A percentile compares a stretch with the other conserved stretches of the same genome.
Conservation (phyloP, 257 asterid genomes). For the Ballota nigra region DNA sequence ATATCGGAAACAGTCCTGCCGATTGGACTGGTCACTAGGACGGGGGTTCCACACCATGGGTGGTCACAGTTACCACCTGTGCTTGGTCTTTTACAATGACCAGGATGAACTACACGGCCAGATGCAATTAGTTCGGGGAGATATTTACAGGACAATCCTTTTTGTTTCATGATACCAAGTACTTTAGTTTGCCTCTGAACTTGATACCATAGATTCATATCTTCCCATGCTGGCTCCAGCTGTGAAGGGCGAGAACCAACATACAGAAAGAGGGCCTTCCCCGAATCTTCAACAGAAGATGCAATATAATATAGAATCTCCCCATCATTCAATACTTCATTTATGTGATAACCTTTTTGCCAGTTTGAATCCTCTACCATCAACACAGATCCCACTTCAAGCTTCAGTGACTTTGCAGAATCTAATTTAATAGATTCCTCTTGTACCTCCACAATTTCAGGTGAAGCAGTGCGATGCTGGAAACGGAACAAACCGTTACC, state of each 20-base stretch:
- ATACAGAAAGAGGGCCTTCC: conserved; percentile 53
- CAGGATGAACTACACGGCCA: conserved; percentile 84
- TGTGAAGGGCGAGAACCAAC: conserved; percentile 92
- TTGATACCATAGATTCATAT: conserved; percentile 92
- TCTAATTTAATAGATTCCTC: conserved; percentile 62
- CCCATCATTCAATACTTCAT: conserved; percentile 62
- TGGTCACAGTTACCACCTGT: conserved; percentile 65
- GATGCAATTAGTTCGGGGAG: conserved; percentile 74
- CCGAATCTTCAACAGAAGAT: conserved; percentile 62
- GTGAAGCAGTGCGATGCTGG: conserved; percentile 74
- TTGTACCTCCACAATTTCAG: conserved; percentile 92
- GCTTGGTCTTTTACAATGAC: conserved; percentile 60
- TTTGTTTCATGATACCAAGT: conserved; percentile 72
- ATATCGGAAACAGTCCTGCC: conserved; percentile 74
- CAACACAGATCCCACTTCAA: conserved; percentile 69
- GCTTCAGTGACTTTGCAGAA: conserved; percentile 53
- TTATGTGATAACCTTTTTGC: conserved; percentile 61
- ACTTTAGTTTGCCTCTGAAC: conserved; percentile 98
- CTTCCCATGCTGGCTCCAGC: conserved; percentile 97
- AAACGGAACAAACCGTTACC: conserved; percentile 63
- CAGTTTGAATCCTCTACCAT: conserved; percentile 75
- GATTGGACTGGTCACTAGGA: conserved; percentile 77
- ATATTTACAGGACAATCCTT: conserved; percentile 76
- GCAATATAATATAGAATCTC: conserved; percentile 61
- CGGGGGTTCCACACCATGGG: conserved; percentile 88